phyloP scores from a whole-genome alignment of 345 rosid species.

The Citrus mangshanensis region DNA sequence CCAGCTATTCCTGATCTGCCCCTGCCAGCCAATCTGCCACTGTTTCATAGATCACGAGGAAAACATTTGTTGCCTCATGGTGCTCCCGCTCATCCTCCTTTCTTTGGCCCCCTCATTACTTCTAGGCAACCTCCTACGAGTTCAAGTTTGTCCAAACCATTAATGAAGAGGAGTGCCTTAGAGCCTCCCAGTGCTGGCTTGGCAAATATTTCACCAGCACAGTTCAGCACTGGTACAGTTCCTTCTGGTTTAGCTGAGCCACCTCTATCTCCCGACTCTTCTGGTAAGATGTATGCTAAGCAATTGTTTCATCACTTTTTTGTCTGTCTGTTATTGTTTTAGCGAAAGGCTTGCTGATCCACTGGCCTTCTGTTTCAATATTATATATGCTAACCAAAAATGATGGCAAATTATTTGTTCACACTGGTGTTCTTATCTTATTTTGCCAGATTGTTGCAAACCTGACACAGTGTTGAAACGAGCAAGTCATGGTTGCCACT shows the following conservation, averaged over 20 bases:
- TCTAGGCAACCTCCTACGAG: constrained; percentile 61
- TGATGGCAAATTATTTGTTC: background rate
- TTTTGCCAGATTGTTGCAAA: constrained; percentile 78
- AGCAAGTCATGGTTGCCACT: constrained; percentile 70
- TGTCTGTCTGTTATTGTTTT: background rate
- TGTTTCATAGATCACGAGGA: constrained; percentile 31
- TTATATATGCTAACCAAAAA: background rate
- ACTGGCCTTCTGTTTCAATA: background rate
- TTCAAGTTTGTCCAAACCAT: constrained; percentile 60
- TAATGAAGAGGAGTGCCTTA: constrained; percentile 47
- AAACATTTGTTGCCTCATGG: constrained; percentile 46
- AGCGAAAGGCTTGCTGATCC: background rate
- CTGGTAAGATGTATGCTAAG: constrained; percentile 45
- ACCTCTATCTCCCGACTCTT: constrained; percentile 68
- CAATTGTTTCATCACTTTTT: background rate
- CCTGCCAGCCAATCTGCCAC: constrained; percentile 40
- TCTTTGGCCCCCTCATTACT: constrained; percentile 52
- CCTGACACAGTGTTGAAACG: constrained; percentile 70
- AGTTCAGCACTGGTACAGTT: constrained; percentile 44
- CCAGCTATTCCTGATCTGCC: constrained; percentile 48
- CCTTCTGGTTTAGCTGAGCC: constrained; percentile 69
- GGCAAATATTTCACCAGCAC: constrained; percentile 70
- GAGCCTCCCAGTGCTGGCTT: constrained; percentile 56
- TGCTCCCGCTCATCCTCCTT: constrained; percentile 54
- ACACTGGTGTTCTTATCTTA: constrained; percentile 19